These are phyloP conservation scores for Phytophthora citrophthora DNA, from an alignment of 352 stramenopile species.

Conservation along the genomic window DNA sequence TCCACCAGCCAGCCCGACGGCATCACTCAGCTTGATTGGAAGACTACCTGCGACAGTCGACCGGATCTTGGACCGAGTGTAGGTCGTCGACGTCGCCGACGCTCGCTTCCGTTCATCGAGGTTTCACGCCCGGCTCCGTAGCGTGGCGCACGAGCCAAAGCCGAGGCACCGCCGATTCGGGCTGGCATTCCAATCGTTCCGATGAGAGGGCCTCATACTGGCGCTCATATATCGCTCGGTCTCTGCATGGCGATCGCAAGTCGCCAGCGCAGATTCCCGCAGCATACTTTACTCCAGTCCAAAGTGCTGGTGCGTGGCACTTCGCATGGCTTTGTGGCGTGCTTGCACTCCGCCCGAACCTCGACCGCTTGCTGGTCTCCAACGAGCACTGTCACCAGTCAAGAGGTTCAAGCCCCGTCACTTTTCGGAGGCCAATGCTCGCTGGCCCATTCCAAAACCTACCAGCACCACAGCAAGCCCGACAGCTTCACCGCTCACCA, in stretches of 20 bases:
- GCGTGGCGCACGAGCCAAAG: conserved; percentile 23
- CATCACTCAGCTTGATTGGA: conserved; percentile 23
- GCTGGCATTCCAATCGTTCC: conserved; percentile 18
- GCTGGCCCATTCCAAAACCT: conserved; percentile 29
- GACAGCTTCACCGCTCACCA: conserved; percentile 1
- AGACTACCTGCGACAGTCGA: conserved; percentile 29
- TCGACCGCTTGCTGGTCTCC: conserved; percentile 4
- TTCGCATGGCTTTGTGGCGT: conserved; percentile 22
- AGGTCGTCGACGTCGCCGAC: conserved; percentile 24
- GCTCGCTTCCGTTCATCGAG: not conserved
- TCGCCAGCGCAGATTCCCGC: conserved; percentile 13
- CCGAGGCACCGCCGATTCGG: conserved; percentile 15
- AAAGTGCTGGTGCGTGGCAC: conserved; percentile 3
- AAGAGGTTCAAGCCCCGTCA: conserved; percentile 30
- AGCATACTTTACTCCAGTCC: conserved; percentile 13
- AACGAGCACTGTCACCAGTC: conserved; percentile 16
- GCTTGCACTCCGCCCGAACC: conserved; percentile 8
- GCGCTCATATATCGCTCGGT: conserved; percentile 9
- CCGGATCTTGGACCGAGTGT: conserved; percentile 13
- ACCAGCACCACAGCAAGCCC: conserved; percentile 18
- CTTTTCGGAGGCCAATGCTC: conserved; percentile 22
- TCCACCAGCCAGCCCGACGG: not conserved
- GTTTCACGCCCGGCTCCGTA: conserved; percentile 9
- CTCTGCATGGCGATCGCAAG: conserved; percentile 21
- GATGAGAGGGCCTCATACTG: conserved; percentile 22